Percentiles rank a stretch among this genome's conserved stretches.
These are phyloP conservation scores for Lecanoromycetidae sp. DNA, from an alignment of 2,329 filamentous ascomycete species.

Conservation along the genomic window DNA sequence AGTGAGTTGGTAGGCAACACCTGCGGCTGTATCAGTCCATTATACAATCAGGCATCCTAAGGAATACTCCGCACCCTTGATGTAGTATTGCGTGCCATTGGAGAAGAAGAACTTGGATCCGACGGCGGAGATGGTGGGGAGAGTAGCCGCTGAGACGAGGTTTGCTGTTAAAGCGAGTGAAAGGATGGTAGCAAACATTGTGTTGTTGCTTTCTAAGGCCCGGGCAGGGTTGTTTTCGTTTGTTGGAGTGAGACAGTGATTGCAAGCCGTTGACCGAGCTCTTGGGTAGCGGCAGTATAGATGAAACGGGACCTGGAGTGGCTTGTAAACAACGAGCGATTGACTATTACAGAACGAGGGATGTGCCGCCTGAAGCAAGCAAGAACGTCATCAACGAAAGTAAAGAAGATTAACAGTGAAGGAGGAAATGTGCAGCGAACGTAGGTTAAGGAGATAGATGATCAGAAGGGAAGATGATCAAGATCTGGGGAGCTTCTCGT, in stretches of 20 bases:
- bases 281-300: too few relatives aligned
- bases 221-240: not conserved
- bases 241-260: not conserved
- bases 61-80: conserved; percentile 50
- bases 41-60: too few relatives aligned
- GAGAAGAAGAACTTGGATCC: conserved; percentile 78
- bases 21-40: conserved; percentile 34
- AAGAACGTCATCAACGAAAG: not conserved
- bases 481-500: not conserved
- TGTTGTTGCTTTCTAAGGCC: too few relatives aligned
- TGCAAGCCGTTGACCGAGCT: not conserved
- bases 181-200: conserved; percentile 6
- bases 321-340: not conserved
- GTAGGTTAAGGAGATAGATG: not conserved
- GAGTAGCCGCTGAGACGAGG: not conserved
- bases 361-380: not conserved
- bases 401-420: not conserved
- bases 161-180: not conserved
- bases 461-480: not conserved
- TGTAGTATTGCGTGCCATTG: conserved; percentile 69
- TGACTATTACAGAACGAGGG: not conserved
- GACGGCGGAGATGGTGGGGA: conserved; percentile 44
- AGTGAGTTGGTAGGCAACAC: conserved; percentile 59
- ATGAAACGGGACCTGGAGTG: too few relatives aligned
- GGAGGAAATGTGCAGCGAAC: not conserved